phyloP scores from a whole-genome alignment of 2,329 filamentous ascomycete genomes.

The Knufia fluminis region DNA sequence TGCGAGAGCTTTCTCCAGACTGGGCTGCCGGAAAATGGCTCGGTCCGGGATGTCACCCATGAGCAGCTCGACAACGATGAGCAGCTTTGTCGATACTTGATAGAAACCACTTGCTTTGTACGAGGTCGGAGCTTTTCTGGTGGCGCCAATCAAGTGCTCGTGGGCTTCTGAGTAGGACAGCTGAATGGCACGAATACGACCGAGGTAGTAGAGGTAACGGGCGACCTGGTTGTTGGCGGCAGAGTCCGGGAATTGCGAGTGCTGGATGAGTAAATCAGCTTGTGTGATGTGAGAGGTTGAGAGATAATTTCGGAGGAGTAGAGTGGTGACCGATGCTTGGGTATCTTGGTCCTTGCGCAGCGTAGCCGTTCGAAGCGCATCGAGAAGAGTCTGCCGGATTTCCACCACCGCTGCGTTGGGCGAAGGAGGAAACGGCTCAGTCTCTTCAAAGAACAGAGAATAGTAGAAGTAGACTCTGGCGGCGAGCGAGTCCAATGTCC shows the following conservation, averaged over 20 bases:
- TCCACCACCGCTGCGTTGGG: conserved; percentile 77
- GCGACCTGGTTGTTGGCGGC: conserved; percentile 98
- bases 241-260: conserved; percentile 88
- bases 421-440: conserved; percentile 77
- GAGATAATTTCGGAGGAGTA: conserved; percentile 91
- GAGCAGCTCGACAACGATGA: conserved; percentile 88
- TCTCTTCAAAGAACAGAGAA: conserved; percentile 86
- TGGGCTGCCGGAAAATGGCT: conserved; percentile 81
- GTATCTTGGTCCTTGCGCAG: conserved; percentile 93
- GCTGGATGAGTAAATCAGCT: conserved; percentile 88
- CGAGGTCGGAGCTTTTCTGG: conserved; percentile 86
- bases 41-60: conserved; percentile 99
- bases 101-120: conserved; percentile 87
- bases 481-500: conserved; percentile 85
- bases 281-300: conserved; percentile 93
- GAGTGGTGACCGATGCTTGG: conserved; percentile 90
- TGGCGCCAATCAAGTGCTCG: conserved; percentile 84
- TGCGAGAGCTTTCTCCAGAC: conserved; percentile 75
- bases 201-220: conserved; percentile 93
- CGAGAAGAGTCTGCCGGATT: conserved; percentile 76
- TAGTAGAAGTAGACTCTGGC: conserved; percentile 98
- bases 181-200: conserved; percentile 91
- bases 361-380: conserved; percentile 87
- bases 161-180: conserved; percentile 95
- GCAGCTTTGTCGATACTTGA: conserved; percentile 90